Evolutionary conservation across 495 filamentous ascomycete genomes (phyloP), one percentile per base, ranked within the genome.

Genomic region (Penicillium paradoxum): DNA sequence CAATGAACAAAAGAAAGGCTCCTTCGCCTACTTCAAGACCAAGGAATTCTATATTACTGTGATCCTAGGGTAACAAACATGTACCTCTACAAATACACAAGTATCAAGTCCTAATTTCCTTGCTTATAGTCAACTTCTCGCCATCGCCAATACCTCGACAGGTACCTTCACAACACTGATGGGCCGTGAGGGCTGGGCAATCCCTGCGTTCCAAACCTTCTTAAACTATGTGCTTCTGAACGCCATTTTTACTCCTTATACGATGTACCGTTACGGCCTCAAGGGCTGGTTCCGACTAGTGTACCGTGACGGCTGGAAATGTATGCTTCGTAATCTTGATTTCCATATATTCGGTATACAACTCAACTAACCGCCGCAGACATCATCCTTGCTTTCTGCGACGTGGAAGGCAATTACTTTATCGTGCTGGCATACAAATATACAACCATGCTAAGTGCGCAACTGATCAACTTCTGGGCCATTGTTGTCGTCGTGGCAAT

Each of bases 381-480:
- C 67, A 80, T 95, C 61, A 89, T 97, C 62, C 80, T 98, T 34
- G 82, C 85, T 25, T 96, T 97, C 74, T 79, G 91, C 37, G 93
- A 98, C 62, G 93, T 97, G 41, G 81, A 96, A 73, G 93, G 93
- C 38, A 98, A 98, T 72, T 98, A 96, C 77, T 97, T 97, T 70
- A 86, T 88, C 56, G 93, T 98, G 40, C 81, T 97, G 21, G 93
- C 91, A 34, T 97, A 96, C 76, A 80, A 87, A 24, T 95, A 96
- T 71, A 95, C 91, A 43, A 93, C 84, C 63, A 86, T 91, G 66
- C 81, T 93, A 32, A 93, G 88, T 46, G 91, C 89, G 8, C 91
- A 97, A 73, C 79, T 98, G 29, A 91, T 98, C 71, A 96, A 96
- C 78, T 97, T 98, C 80, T 98, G 93, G 92, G 86, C 91, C 58